These are phyloP conservation scores for Polygonum maritimum DNA, from an alignment of 148 eudicot species.

Conservation along the genomic window DNA sequence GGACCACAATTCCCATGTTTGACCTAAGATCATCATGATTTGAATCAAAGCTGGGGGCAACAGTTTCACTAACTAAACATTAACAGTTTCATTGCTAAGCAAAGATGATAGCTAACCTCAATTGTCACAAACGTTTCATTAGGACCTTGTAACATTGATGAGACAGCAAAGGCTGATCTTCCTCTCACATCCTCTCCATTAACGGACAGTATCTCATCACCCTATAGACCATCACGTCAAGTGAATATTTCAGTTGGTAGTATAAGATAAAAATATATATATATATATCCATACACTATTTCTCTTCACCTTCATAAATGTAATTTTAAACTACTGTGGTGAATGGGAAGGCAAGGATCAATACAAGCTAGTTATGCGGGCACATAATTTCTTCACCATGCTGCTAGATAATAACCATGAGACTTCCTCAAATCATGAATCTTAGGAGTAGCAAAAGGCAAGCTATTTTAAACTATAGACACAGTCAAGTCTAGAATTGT, in stretches of 20 bases:
- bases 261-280: background rate
- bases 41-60: background rate
- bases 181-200: constrained; percentile 82
- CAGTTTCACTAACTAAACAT: background rate
- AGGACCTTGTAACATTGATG: constrained; percentile 87
- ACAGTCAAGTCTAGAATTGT: background rate
- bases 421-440: background rate
- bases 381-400: background rate
- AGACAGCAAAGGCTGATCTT: constrained; percentile 84
- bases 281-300: background rate
- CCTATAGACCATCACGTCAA: constrained; percentile 34
- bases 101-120: constrained; percentile 49
- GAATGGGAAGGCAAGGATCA: background rate
- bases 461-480: background rate
- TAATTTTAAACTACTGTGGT: background rate
- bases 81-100: background rate
- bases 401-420: background rate
- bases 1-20: constrained; percentile 93
- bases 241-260: background rate
- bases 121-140: constrained; percentile 73
- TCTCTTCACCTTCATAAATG: background rate
- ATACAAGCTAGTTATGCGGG: background rate
- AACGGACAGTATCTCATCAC: constrained; percentile 78
- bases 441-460: background rate
- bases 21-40: constrained; percentile 36